phyloP scores from a whole-genome alignment of 805 yeast genomes.

The Debaryomyces prosopidis region DNA sequence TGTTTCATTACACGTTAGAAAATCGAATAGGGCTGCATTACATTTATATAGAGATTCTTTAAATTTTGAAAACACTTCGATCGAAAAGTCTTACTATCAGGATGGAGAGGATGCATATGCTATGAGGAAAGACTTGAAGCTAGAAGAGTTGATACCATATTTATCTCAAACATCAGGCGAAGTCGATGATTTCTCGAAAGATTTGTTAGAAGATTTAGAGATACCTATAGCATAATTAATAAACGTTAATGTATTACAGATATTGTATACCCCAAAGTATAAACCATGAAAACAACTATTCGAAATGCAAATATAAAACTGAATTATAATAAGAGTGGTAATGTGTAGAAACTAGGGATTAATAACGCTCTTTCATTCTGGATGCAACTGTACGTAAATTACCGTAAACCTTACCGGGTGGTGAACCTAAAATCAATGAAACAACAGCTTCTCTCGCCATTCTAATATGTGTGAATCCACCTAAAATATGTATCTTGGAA shows the following conservation, averaged over 20 bases:
- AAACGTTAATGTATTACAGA: neutral
- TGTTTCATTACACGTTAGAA: conserved; percentile 90
- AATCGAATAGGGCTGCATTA: conserved; percentile 90
- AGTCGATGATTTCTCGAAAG: conserved; percentile 55
- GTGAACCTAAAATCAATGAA: conserved; percentile 91
- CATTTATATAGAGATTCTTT: conserved; percentile 87
- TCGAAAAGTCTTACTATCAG: conserved; percentile 89
- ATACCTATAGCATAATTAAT: neutral
- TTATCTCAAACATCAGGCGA: conserved; percentile 47
- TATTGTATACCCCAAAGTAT: neutral
- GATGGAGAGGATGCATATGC: conserved; percentile 98
- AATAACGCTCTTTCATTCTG: conserved; percentile 94
- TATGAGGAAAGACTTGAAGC: conserved; percentile 71
- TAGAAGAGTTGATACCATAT: conserved; percentile 64
- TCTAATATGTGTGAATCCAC: conserved; percentile 95
- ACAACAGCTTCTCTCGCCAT: conserved; percentile 99
- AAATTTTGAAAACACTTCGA: conserved; percentile 74
- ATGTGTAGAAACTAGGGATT: conserved; percentile 7
- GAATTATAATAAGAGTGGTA: neutral
- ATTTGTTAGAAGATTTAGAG: conserved; percentile 28
- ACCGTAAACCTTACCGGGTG: conserved; percentile 98
- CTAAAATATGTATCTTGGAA: conserved; percentile 91
- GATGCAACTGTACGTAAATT: conserved; percentile 96
- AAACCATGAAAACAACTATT: neutral
- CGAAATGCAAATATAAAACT: neutral